Conservation (phyloP, 2,329 filamentous ascomycete species). For the Fusarium heterosporum region DNA sequence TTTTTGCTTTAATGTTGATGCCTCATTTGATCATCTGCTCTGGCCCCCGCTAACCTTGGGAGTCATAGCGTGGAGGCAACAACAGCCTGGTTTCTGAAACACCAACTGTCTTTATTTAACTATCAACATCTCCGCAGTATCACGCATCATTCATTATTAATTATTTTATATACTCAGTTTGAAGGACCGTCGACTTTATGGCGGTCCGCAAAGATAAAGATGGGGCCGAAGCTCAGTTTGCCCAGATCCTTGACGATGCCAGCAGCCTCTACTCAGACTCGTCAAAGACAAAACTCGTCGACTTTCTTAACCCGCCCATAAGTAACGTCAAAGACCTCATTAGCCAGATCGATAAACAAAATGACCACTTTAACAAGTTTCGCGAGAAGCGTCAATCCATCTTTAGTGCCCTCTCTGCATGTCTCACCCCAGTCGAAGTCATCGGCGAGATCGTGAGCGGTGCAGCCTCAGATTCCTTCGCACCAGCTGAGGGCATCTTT, state of each 20-base stretch:
- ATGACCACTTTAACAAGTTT: conserved; percentile 53
- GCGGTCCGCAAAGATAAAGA: conserved; percentile 38
- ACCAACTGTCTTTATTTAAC: conserved; percentile 7
- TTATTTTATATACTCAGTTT: background rate
- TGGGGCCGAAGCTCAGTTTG: conserved; percentile 42
- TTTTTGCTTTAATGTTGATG: background rate
- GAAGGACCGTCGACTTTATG: conserved; percentile 29
- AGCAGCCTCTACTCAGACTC: conserved; percentile 50
- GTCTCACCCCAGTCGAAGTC: conserved; percentile 54
- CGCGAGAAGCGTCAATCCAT: conserved; percentile 51
- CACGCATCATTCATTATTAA: too few species aligned
- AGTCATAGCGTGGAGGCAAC: conserved; percentile 12
- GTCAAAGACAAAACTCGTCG: conserved; percentile 46
- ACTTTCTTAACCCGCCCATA: conserved; percentile 52
- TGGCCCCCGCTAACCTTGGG: conserved; percentile 2
- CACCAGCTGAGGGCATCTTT: conserved; percentile 57
- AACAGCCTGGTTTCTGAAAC: conserved; percentile 25
- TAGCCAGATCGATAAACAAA: conserved; percentile 50
- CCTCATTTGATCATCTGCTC: conserved; percentile 15
- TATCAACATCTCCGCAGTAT: background rate
- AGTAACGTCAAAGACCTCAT: conserved; percentile 50
- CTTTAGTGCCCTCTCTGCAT: conserved; percentile 50
- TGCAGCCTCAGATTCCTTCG: conserved; percentile 54
- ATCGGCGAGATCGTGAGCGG: conserved; percentile 55
- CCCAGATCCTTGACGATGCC: conserved; percentile 51